Percentiles rank a stretch among this genome's conserved stretches.
Evolutionary conservation across 495 filamentous ascomycete genomes (phyloP).

Genomic region (Beverwykella pulmonaria): DNA sequence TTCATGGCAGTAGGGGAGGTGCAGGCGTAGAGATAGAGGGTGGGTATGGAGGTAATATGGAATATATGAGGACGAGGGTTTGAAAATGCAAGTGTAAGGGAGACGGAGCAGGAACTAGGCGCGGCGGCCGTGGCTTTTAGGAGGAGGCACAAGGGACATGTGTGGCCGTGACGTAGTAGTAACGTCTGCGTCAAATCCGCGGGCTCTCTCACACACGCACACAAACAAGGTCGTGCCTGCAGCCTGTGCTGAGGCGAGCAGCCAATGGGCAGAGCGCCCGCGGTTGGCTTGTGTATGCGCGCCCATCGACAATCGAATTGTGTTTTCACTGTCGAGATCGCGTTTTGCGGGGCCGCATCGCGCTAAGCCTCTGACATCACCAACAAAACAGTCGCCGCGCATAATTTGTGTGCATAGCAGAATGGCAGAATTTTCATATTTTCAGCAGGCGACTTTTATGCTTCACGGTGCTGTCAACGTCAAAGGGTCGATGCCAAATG

Average conservation of each 20-base stretch:
- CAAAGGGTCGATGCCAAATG: too few species aligned
- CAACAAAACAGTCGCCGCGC: background rate
- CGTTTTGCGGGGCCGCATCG: background rate
- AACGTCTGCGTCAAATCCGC: slow-evolving; percentile 13
- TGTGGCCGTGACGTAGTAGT: slow-evolving; percentile 26
- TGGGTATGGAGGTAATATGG: slow-evolving; percentile 7
- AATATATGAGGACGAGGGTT: slow-evolving; percentile 7
- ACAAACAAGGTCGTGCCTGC: slow-evolving; percentile 30
- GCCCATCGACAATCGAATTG: background rate
- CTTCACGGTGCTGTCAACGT: too few species aligned
- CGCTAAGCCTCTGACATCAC: slow-evolving; percentile 19
- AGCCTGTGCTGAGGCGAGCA: background rate
- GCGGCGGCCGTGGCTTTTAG: slow-evolving; percentile 7
- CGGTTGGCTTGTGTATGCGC: background rate
- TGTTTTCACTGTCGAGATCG: slow-evolving; percentile 3
- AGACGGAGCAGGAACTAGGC: background rate
- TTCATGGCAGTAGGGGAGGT: slow-evolving; percentile 60
- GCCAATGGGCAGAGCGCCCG: slow-evolving; percentile 1
- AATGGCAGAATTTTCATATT: too few species aligned
- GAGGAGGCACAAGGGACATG: slow-evolving; percentile 11
- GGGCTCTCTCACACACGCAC: too few species aligned
- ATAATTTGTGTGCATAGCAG: background rate
- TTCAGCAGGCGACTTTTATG: too few species aligned
- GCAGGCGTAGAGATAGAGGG: background rate
- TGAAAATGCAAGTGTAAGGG: background rate